A percentile compares a stretch with the other conserved stretches of the same genome.
phyloP scores from a whole-genome alignment of 805 yeast genomes.

The Candida qinlingensis region DNA sequence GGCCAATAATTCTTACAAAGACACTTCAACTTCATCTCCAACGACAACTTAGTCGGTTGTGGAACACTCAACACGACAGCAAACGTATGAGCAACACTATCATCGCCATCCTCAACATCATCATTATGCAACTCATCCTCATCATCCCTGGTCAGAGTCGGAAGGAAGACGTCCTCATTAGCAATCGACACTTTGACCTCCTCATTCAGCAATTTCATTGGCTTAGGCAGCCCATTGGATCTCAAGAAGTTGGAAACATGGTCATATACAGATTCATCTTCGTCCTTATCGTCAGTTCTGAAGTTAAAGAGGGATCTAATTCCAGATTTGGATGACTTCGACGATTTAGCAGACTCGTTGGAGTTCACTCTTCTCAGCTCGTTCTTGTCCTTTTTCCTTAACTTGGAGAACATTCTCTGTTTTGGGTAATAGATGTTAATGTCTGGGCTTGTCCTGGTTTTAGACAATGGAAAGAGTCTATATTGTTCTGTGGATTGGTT shows the following conservation, averaged over 20 bases:
- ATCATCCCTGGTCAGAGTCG: constrained; percentile 6
- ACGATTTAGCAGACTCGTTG: constrained; percentile 4
- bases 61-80: constrained; percentile 5
- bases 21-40: constrained; percentile 6
- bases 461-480: no score
- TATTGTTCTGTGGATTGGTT: no score
- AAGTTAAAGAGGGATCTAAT: constrained; percentile 2
- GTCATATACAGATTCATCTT: background rate
- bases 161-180: constrained; percentile 7
- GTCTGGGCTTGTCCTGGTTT: no score
- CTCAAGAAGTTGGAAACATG: background rate
- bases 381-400: constrained; percentile 2
- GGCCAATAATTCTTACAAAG: constrained; percentile 6
- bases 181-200: constrained; percentile 1
- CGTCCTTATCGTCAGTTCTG: background rate
- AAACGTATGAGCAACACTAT: constrained; percentile 4
- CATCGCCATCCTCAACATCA: constrained; percentile 1
- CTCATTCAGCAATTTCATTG: constrained; percentile 1
- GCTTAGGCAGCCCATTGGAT: constrained; percentile 1
- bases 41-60: constrained; percentile 7
- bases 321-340: background rate
- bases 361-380: constrained; percentile 6
- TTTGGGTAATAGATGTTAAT: no score
- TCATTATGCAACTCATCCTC: constrained; percentile 4
- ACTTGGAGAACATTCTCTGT: constrained; percentile 3